Conservation (phyloP, 1,284 basidiomycete species). For the Trichosporon ovoides region DNA sequence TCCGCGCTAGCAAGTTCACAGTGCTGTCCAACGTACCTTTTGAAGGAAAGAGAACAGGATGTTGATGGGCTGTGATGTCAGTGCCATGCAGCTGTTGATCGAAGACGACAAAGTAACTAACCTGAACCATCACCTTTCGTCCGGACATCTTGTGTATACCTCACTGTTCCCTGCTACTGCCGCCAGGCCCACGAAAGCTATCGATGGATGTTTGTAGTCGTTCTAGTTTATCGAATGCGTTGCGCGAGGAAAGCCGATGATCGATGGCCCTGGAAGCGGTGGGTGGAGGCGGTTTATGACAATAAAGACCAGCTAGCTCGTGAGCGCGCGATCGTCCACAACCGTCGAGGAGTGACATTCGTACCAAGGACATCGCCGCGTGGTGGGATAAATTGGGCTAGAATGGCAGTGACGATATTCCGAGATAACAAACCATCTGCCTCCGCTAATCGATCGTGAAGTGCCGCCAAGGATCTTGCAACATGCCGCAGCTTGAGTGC, state of each 20-base stretch:
- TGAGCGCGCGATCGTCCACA: not conserved
- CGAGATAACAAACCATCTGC: not conserved
- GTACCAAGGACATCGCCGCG: not conserved
- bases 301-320: not conserved
- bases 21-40: conserved; percentile 34
- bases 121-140: conserved; percentile 96
- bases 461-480: too few relatives aligned
- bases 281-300: not conserved
- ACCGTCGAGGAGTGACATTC: too few relatives aligned
- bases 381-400: not conserved
- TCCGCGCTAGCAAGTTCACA: too few relatives aligned
- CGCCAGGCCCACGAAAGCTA: conserved; percentile 21
- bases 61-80: conserved; percentile 60
- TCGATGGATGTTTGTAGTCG: not conserved
- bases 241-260: not conserved
- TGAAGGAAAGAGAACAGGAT: conserved; percentile 99
- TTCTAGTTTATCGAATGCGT: not conserved
- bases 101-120: conserved; percentile 51
- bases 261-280: not conserved
- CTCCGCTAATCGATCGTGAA: too few relatives aligned
- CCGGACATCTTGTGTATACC: conserved; percentile 65
- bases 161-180: not conserved
- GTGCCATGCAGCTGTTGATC: not conserved
- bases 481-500: too few relatives aligned
- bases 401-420: not conserved